phyloP scores from a whole-genome alignment of 805 yeast species.

The Candida sphagnicola region DNA sequence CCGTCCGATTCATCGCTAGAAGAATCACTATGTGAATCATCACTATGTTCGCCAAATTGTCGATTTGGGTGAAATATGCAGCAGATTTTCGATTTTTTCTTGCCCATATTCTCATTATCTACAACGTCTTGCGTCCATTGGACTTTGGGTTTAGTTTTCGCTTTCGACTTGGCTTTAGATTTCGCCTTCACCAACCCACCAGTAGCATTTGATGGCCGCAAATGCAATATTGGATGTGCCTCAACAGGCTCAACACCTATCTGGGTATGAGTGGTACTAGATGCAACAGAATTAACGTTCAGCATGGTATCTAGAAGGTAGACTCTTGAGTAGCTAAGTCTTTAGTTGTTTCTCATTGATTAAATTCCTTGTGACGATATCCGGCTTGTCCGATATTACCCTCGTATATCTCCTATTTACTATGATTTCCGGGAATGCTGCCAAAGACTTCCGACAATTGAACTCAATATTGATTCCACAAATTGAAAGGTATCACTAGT shows the following conservation, averaged over 20 bases:
- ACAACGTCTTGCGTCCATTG: slow-evolving; percentile 83
- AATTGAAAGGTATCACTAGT: too few species aligned
- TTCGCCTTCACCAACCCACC: too few species aligned
- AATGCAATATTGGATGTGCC: slow-evolving; percentile 14
- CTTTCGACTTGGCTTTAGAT: slow-evolving; percentile 5
- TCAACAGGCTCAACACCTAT: slow-evolving; percentile 4
- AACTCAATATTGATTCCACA: too few species aligned
- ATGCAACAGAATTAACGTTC: background rate
- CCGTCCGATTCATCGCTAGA: slow-evolving; percentile 19
- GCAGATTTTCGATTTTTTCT: slow-evolving; percentile 88
- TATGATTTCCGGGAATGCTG: too few species aligned
- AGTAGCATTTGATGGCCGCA: slow-evolving; percentile 9
- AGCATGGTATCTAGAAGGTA: background rate
- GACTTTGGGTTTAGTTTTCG: slow-evolving; percentile 49
- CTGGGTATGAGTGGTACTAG: background rate
- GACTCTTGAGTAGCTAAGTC: too few species aligned
- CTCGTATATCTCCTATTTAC: too few species aligned
- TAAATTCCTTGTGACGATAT: too few species aligned
- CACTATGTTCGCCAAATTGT: slow-evolving; percentile 46
- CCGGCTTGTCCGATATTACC: too few species aligned
- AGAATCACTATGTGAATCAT: slow-evolving; percentile 28
- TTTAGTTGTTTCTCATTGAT: too few species aligned
- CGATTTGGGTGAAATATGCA: slow-evolving; percentile 81
- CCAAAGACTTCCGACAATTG: too few species aligned
- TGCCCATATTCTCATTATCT: slow-evolving; percentile 86